Base-by-base conservation (phyloP, 768 basidiomycete genomes). In the Rhodosporidiobolus odoratus region DNA sequence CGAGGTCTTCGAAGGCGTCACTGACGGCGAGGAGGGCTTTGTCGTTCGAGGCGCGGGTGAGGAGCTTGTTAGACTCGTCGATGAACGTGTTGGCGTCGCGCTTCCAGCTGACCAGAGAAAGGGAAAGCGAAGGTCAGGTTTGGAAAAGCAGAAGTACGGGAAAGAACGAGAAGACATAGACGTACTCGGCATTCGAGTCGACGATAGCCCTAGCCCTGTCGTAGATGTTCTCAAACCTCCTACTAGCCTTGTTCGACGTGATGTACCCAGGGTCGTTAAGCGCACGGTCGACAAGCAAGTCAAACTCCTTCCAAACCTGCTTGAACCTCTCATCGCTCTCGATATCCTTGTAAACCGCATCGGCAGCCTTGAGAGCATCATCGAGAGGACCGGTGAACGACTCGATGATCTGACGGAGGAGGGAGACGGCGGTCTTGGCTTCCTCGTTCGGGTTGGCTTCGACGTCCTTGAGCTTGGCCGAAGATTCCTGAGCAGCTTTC, bases 261-360 rank as follows among this genome's bases (percentile, higher is more conserved):
- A 80, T 77, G 76, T 82, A 82, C 21, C 79, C 80, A 27, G 78
- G 76, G 45, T 81, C 78, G 73, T 81, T 77, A 58, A 82, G 69
- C 25, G 79, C 58, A 19, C 80, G 77, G 40, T 82, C 78, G 59
- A 81, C 35, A 71, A 77, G 79, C 19, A 71, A 57, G 16, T 74
- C 57, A 19, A 68, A 65, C 58, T 80, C 80, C 38, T 76, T 63
- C 74, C 81, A 80, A 73, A 80, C 79, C 56, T 71, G 72, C 59
- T 75, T 71, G 67, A 82, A 75, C 59, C 78, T 72, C 58, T 79
- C 78, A 73, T 82, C 79, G 71, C 76, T 72, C 74, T 78, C 72
- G 71, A 82, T 69, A 65, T 82, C 79, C 37, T 79, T 78, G 58
- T 75, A 76, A 40, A 80, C 72, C 65, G 77, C 77, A 43, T 78